Evolutionary conservation across 2,329 filamentous ascomycete genomes (phyloP).

Genomic region (Pseudopyrenochaeta lycopersici): DNA sequence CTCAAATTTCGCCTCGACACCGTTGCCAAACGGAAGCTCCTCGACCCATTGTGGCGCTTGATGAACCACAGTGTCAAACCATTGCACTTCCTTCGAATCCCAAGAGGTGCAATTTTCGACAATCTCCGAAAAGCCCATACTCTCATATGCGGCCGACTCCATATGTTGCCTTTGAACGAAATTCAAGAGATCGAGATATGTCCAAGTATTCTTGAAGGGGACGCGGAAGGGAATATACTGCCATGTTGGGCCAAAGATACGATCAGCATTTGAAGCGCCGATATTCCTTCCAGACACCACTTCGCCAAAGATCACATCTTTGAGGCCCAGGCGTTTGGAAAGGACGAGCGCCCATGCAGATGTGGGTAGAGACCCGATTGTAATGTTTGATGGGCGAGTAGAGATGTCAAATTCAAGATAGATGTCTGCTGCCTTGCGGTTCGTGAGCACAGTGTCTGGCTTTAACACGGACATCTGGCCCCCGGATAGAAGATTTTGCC

Average conservation of each 20-base stretch:
- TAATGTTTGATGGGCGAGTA: slow-evolving; percentile 63
- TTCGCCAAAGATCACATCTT: slow-evolving; percentile 72
- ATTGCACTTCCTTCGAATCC: slow-evolving; percentile 33
- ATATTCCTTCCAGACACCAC: slow-evolving; percentile 72
- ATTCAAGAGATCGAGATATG: slow-evolving; percentile 43
- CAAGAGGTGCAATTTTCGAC: slow-evolving; percentile 45
- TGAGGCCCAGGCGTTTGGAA: slow-evolving; percentile 60
- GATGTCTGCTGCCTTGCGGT: slow-evolving; percentile 37
- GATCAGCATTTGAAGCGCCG: slow-evolving; percentile 63
- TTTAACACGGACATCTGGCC: slow-evolving; percentile 59
- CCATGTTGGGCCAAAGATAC: slow-evolving; percentile 71
- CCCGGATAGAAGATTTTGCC: slow-evolving; percentile 66
- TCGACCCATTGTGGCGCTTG: slow-evolving; percentile 65
- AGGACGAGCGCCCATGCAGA: slow-evolving; percentile 72
- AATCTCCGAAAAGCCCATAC: slow-evolving; percentile 49
- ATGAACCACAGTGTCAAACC: slow-evolving; percentile 52
- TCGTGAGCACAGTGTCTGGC: slow-evolving; percentile 39
- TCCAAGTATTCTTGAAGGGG: slow-evolving; percentile 60
- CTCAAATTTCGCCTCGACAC: slow-evolving; percentile 55
- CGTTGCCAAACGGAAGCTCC: slow-evolving; percentile 55
- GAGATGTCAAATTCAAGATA: slow-evolving; percentile 49
- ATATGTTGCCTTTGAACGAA: slow-evolving; percentile 49
- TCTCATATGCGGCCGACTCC: slow-evolving; percentile 44
- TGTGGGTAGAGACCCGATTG: slow-evolving; percentile 71
- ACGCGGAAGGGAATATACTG: slow-evolving; percentile 73